Evolutionary conservation across 805 yeast genomes (phyloP).

Genomic region (Candida taoyuanica): DNA sequence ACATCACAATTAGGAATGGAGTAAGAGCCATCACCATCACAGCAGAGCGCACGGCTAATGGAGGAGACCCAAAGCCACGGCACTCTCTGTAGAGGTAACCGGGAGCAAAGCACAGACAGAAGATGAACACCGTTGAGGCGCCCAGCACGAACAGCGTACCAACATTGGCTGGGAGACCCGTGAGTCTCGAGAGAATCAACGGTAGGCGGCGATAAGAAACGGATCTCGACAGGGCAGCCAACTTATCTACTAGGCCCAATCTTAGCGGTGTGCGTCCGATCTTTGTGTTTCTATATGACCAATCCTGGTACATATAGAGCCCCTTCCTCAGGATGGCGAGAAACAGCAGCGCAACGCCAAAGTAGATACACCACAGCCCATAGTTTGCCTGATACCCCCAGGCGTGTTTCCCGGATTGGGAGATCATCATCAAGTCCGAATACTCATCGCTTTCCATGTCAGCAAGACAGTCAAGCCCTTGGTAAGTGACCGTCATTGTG

Average conservation of each 20-base stretch:
- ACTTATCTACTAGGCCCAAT: conserved; percentile 13
- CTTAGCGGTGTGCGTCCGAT: conserved; percentile 2
- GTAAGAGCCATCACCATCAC: conserved; percentile 44
- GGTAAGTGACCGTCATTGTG: conserved; percentile 14
- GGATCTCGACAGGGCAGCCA: conserved; percentile 29
- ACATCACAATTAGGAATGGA: conserved; percentile 45
- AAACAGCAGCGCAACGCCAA: conserved; percentile 13
- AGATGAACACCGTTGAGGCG: conserved; percentile 31
- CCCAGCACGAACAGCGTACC: conserved; percentile 32
- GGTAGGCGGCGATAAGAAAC: conserved; percentile 33
- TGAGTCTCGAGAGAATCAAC: conserved; percentile 27
- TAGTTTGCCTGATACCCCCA: conserved; percentile 18
- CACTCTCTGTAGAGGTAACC: conserved; percentile 49
- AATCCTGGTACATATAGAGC: conserved; percentile 14
- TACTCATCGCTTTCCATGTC: conserved; percentile 8
- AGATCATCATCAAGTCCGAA: conserved; percentile 1
- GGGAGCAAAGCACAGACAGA: conserved; percentile 37
- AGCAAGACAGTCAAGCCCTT: conserved; percentile 20
- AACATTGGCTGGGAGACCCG: conserved; percentile 36
- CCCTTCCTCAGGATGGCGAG: conserved; percentile 8
- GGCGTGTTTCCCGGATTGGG: conserved; percentile 15
- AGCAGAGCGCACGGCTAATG: conserved; percentile 50
- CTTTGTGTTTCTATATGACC: conserved; percentile 17
- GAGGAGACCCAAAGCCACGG: conserved; percentile 54
- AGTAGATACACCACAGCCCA: conserved; percentile 16